A percentile compares a stretch with the other conserved stretches of the same genome.
These are phyloP conservation scores for Clavariopsis aquatica DNA, from an alignment of 495 filamentous ascomycete genomes.

Conservation along the genomic window DNA sequence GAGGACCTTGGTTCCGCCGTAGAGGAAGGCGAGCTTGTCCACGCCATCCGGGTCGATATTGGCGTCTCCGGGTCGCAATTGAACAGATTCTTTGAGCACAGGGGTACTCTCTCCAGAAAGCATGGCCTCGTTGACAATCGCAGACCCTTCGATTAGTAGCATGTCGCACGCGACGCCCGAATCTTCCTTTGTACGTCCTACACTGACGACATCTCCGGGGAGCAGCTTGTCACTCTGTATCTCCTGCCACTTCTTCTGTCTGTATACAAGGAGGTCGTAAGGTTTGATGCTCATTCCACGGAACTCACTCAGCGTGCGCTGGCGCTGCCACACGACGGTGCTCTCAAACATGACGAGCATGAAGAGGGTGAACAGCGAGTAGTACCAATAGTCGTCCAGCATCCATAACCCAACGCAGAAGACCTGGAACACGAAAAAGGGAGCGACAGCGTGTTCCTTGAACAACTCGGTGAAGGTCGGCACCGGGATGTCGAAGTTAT, in stretches of 20 bases:
- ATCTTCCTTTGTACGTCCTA: conserved; percentile 94
- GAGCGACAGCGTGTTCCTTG: conserved; percentile 96
- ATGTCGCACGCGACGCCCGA: conserved; percentile 97
- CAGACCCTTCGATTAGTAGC: conserved; percentile 88
- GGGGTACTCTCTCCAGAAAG: conserved; percentile 97
- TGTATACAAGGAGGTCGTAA: conserved; percentile 87
- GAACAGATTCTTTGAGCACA: conserved; percentile 92
- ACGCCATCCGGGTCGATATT: conserved; percentile 83
- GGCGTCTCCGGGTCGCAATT: conserved; percentile 84
- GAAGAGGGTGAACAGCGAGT: conserved; percentile 96
- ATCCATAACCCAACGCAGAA: conserved; percentile 99
- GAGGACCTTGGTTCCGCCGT: conserved; percentile 95
- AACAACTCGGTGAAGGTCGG: conserved; percentile 94
- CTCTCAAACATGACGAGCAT: conserved; percentile 98
- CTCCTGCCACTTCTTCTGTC: conserved; percentile 82
- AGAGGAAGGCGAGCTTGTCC: conserved; percentile 95
- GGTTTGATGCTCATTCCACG: conserved; percentile 99
- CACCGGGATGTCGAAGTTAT: conserved; percentile 97
- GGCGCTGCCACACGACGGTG: conserved; percentile 98
- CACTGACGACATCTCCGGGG: conserved; percentile 94
- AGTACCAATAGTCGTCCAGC: conserved; percentile 99
- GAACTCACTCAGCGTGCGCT: conserved; percentile 95
- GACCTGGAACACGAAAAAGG: conserved; percentile 99
- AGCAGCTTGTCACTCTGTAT: conserved; percentile 90
- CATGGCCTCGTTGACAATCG: conserved; percentile 99